Conservation (phyloP, 176 grass and related monocot species). For the Musa beccarii region DNA sequence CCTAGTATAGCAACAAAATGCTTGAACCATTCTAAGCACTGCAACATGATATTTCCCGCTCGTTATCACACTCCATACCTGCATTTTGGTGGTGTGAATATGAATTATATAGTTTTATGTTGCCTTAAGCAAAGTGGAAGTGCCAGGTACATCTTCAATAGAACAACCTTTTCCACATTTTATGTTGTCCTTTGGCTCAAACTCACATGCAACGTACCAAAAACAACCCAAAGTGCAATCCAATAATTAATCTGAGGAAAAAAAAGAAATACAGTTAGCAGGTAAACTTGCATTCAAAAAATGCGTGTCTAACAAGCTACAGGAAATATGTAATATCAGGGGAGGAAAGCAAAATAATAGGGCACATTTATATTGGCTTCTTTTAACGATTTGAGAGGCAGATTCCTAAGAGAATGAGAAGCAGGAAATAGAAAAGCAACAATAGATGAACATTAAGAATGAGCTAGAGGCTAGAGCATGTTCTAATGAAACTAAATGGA, state of each 20-base stretch:
- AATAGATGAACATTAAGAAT: neutral
- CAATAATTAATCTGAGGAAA: neutral
- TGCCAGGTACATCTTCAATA: neutral
- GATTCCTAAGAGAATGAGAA: neutral
- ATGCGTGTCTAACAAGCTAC: neutral
- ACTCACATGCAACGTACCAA: no score
- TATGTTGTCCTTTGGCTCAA: no score
- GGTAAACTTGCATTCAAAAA: neutral
- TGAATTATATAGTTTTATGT: neutral
- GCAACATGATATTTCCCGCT: constrained; percentile 48
- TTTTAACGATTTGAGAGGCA: neutral
- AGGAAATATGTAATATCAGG: neutral
- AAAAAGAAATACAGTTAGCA: neutral
- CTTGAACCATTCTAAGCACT: constrained; percentile 39
- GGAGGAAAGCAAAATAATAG: neutral
- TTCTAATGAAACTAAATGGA: neutral
- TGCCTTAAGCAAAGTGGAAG: neutral
- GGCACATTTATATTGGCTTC: neutral
- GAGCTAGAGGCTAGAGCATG: neutral
- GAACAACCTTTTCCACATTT: neutral
- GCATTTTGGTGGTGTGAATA: neutral
- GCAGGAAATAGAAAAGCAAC: neutral
- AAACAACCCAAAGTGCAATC: neutral
- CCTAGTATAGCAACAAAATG: constrained; percentile 34
- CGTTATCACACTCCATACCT: constrained; percentile 29